Conservation (phyloP, 1,284 basidiomycete species). For the Boletus nobilissimus region DNA sequence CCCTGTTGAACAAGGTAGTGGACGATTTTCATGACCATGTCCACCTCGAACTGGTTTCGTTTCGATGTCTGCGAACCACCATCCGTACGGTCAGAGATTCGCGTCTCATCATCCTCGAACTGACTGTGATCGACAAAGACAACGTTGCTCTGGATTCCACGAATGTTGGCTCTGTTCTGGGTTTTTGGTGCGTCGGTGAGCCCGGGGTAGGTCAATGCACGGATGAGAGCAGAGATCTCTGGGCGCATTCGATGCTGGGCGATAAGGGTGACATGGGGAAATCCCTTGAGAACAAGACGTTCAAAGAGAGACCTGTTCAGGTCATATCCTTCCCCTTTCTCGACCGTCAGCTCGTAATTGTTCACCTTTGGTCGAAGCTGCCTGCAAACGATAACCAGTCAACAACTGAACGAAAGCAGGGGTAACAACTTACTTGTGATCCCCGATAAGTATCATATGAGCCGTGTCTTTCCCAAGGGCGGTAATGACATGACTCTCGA, state of each 20-base stretch:
- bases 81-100: constrained; percentile 58
- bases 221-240: constrained; percentile 68
- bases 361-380: constrained; percentile 77
- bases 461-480: constrained; percentile 57
- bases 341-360: constrained; percentile 68
- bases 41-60: constrained; percentile 64
- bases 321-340: constrained; percentile 70
- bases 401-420: neutral
- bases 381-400: constrained; percentile 46
- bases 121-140: constrained; percentile 68
- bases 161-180: constrained; percentile 57
- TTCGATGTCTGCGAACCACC: constrained; percentile 63
- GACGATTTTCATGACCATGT: constrained; percentile 71
- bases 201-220: constrained; percentile 70
- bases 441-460: constrained; percentile 72
- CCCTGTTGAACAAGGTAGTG: constrained; percentile 74
- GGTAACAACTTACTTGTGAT: constrained; percentile 64
- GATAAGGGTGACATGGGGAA: constrained; percentile 64
- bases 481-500: constrained; percentile 72
- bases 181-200: constrained; percentile 66
- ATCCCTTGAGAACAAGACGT: constrained; percentile 66
- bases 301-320: constrained; percentile 74
- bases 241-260: constrained; percentile 78
- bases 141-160: constrained; percentile 64
- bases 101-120: constrained; percentile 59